Conservation (phyloP, 371 early-diverging fungal genomes). For the Umbelopsis sp. region DNA sequence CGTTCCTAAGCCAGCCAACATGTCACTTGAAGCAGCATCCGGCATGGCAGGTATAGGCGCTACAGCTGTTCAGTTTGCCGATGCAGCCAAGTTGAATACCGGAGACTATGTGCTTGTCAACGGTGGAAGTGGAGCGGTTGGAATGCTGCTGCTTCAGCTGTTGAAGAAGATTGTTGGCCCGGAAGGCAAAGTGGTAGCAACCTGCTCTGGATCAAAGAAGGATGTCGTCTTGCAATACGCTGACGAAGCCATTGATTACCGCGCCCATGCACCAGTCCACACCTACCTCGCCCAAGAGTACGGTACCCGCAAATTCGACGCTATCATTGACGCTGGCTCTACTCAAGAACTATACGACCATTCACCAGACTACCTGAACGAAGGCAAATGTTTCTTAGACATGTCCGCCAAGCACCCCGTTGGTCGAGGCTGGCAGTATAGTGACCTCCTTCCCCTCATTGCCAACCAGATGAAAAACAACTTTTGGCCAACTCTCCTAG, state of each 20-base stretch:
- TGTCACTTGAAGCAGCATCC: neutral
- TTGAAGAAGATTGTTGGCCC: neutral
- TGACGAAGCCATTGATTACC: constrained; percentile 15
- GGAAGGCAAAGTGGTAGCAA: constrained; percentile 9
- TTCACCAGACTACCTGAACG: neutral
- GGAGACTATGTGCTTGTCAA: constrained; percentile 11
- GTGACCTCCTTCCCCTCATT: neutral
- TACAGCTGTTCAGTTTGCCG: neutral
- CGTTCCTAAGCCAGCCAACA: neutral
- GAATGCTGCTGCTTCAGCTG: neutral
- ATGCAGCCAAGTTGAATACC: neutral
- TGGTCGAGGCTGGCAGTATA: neutral
- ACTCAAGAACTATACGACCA: constrained; percentile 6
- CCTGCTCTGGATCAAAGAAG: neutral
- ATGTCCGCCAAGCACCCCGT: neutral
- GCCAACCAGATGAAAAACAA: neutral
- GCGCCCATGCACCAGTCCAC: neutral
- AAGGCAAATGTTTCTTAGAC: neutral
- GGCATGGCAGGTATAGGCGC: neutral
- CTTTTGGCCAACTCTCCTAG: neutral
- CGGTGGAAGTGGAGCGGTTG: constrained; percentile 16
- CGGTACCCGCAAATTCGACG: constrained; percentile 5
- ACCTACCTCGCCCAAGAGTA: neutral
- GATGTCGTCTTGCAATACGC: constrained; percentile 2
- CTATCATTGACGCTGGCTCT: constrained; percentile 7